phyloP scores from a whole-genome alignment of 2,329 filamentous ascomycete species.

The Chaetomiaceae sp. region DNA sequence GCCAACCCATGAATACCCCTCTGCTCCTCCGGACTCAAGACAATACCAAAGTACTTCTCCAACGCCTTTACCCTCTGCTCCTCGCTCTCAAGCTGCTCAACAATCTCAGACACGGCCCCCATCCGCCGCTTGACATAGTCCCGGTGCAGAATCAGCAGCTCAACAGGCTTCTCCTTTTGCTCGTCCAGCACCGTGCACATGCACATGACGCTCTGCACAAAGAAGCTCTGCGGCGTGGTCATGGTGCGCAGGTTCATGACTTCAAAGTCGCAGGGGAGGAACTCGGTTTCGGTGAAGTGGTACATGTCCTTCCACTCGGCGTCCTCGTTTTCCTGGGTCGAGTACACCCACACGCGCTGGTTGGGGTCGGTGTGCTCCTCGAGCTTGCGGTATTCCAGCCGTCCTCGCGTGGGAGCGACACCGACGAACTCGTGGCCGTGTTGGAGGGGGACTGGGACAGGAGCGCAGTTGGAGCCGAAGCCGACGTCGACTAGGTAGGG shows the following conservation, averaged over 20 bases:
- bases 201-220: constrained; percentile 36
- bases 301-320: constrained; percentile 45
- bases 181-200: constrained; percentile 30
- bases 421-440: constrained; percentile 30
- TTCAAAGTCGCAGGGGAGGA: constrained; percentile 43
- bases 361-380: constrained; percentile 31
- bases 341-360: constrained; percentile 40
- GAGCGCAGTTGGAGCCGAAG: constrained; percentile 48
- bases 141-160: constrained; percentile 41
- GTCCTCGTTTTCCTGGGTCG: constrained; percentile 27
- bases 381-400: constrained; percentile 37
- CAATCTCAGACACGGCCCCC: constrained; percentile 36
- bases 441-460: constrained; percentile 32
- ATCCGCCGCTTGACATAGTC: constrained; percentile 42
- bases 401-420: constrained; percentile 42
- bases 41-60: constrained; percentile 46
- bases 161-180: constrained; percentile 25
- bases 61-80: constrained; percentile 45
- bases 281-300: constrained; percentile 48
- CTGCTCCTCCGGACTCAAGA: constrained; percentile 43
- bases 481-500: constrained; percentile 55
- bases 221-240: constrained; percentile 35
- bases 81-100: constrained; percentile 44
- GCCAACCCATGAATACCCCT: constrained; percentile 42
- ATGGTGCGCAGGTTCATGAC: constrained; percentile 42